Base-by-base conservation (phyloP, 2,329 filamentous ascomycete species). In the Aspergillus sojae region DNA sequence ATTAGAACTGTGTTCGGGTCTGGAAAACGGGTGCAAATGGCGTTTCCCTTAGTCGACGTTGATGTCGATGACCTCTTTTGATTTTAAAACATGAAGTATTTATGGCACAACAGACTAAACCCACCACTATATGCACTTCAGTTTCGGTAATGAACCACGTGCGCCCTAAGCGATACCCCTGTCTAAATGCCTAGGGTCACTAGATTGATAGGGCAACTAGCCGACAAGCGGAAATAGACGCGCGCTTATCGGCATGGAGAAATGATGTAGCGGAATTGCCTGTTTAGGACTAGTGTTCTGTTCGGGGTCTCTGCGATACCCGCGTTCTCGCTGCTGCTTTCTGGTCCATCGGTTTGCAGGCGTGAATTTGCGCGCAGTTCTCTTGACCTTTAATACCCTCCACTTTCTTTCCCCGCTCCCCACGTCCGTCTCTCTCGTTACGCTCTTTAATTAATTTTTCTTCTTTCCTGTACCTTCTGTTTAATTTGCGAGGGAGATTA, bases 1-100 rank as follows among this genome's bases (percentile, higher is more conserved):
- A 74, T 75, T 78, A 79, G 77, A 79, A 77, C 71, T 75, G 71
- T 77, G 75, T 77, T 78, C 73, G 76, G 77, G 74, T 76, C 73
- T 75, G 76, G 76, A 77, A 79, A 80, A 78, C 71, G 70, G 76
- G 75, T 77, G 76, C 70, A 74, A 75, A 76, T 74, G 77, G 77
- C 77, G 77, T 79, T 79, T 74, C 68, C 68, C 71, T 76, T 65
- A 65, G 66, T 72, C 70, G 72, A 70, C 67, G 62, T 66, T 68
- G 62, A 70, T 71, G 70, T 75, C 68, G 74, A 72, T 71, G 70
- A 70, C 69, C 67, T 71, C 66, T 72, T 65, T 60, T 57, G 56
- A 57, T 68, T 70, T 67, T 73, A 73, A 71, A 74, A 70, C 67
- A 72, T 69, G 67, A 71, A 69, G 70, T 72, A 71, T 69, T 72